Evolutionary conservation across 495 filamentous ascomycete genomes (phyloP), one percentile per base, ranked within the genome.

Genomic region (Daldinia childiae): DNA sequence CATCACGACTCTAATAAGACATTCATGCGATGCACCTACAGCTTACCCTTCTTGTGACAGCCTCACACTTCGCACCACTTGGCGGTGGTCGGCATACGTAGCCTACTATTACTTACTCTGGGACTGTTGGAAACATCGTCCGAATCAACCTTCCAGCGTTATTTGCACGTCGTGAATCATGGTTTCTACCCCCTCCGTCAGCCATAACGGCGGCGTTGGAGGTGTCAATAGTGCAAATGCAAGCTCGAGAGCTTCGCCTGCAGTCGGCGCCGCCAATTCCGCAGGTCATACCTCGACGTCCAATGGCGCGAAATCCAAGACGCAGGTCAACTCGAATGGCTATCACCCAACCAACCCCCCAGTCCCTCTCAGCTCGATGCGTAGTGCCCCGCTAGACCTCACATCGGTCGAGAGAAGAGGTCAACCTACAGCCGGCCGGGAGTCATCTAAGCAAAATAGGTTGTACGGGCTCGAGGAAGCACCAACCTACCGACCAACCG

Each of bases 351-450:
- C 82, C 5, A 84, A 85, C 52, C 75, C 81, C 5, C 81, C 80
- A 30, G 74, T 78, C 24, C 85, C 83, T 41, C 76, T 88, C 51
- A 88, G 86, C 71, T 80, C 83, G 38, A 79, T 88, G 80, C 80
- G 72, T 41, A 86, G 84, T 57, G 54, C 80, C 56, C 89, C 93
- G 43, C 84, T 99, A 60, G 94, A 98, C 76, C 78, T 98, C 69
- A 89, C 88, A 43, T 97, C 93, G 5, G 95, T 99, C 41, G 96
- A 98, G 84, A 89, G 95, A 71, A 88, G 93, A 73, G 94, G 93
- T 36, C 92, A 93, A 62, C 86, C 91, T 29, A 90, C 87, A 32
- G 87, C 90, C 64, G 88, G 87, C 66, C 88, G 90, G 75, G 94
- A 98, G 78, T 85, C 89, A 2, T 83, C 85, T 27, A 95, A 94